Conservation (phyloP, 1,284 basidiomycete genomes). For the Ceratobasidium sp. region DNA sequence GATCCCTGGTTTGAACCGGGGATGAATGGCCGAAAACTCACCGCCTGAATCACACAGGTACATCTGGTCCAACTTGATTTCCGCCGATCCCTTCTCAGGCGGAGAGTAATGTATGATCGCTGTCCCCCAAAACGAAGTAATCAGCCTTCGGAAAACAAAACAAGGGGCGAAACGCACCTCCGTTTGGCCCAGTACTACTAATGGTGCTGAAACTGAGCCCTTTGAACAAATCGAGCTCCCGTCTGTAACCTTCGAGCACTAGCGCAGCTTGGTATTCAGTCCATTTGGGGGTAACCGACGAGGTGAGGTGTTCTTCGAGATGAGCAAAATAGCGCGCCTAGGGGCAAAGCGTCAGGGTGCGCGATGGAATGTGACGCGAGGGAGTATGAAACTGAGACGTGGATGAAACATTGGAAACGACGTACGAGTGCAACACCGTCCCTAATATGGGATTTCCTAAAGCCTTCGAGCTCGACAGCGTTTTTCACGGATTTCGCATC, state of each 20-base stretch:
- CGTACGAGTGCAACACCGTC: constrained; percentile 86
- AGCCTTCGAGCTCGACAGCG: constrained; percentile 85
- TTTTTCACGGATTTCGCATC: constrained; percentile 95
- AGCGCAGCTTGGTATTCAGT: constrained; percentile 87
- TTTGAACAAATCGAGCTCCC: constrained; percentile 82
- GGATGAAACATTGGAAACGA: constrained; percentile 44
- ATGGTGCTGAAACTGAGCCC: constrained; percentile 95
- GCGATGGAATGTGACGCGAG: not conserved
- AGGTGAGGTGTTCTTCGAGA: constrained; percentile 86
- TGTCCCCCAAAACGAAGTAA: constrained; percentile 51
- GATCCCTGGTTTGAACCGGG: not conserved
- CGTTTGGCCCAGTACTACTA: constrained; percentile 89
- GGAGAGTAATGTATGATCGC: constrained; percentile 97
- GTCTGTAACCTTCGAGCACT: constrained; percentile 82
- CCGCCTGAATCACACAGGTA: constrained; percentile 97
- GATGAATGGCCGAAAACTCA: constrained; percentile 53
- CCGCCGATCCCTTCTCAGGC: constrained; percentile 76
- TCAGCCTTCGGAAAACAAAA: not conserved
- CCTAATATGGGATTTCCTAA: constrained; percentile 88
- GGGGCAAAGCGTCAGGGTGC: not conserved
- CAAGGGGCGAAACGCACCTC: constrained; percentile 63
- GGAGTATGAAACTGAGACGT: not conserved
- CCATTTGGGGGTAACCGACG: constrained; percentile 66
- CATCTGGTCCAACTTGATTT: constrained; percentile 82
- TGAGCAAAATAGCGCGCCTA: constrained; percentile 88